Conservation (phyloP, 768 basidiomycete species). For the Podaxis sp. region DNA sequence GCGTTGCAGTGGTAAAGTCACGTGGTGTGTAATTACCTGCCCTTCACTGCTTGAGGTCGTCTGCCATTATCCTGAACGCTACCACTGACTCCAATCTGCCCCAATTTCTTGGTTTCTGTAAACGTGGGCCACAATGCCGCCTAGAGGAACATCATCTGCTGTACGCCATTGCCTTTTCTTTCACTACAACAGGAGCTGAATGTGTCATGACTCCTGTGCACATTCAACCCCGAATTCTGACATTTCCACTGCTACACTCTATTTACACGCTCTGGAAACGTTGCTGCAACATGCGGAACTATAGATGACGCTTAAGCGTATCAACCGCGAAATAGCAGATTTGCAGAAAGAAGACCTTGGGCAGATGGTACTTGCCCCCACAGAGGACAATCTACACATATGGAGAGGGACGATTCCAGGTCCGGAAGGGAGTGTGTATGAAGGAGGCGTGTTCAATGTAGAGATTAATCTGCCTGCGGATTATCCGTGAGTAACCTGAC, state of each 20-base stretch:
- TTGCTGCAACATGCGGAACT: neutral
- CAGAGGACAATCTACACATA: conserved; percentile 61
- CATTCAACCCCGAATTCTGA: neutral
- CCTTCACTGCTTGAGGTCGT: neutral
- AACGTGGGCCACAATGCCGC: conserved; percentile 3
- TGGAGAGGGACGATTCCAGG: conserved; percentile 84
- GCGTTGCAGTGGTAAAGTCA: neutral
- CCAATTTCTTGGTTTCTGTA: neutral
- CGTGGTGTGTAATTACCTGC: conserved; percentile 1
- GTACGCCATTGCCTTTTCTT: neutral
- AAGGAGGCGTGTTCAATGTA: conserved; percentile 73
- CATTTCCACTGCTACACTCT: neutral
- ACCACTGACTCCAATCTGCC: neutral
- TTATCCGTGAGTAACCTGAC: conserved; percentile 66
- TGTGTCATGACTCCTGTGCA: neutral
- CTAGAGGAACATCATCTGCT: conserved; percentile 9
- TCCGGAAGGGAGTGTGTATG: conserved; percentile 80
- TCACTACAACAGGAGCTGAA: neutral
- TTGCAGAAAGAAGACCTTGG: conserved; percentile 83
- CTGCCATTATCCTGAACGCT: neutral
- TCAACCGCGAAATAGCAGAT: conserved; percentile 80
- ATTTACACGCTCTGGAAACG: neutral
- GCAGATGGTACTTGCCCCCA: conserved; percentile 64
- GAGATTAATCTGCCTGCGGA: conserved; percentile 67
- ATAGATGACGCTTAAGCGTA: conserved; percentile 74